Percentiles rank a stretch among this genome's conserved stretches.
Evolutionary conservation across 257 asterid species (phyloP).

Genomic region (Lantana camara): DNA sequence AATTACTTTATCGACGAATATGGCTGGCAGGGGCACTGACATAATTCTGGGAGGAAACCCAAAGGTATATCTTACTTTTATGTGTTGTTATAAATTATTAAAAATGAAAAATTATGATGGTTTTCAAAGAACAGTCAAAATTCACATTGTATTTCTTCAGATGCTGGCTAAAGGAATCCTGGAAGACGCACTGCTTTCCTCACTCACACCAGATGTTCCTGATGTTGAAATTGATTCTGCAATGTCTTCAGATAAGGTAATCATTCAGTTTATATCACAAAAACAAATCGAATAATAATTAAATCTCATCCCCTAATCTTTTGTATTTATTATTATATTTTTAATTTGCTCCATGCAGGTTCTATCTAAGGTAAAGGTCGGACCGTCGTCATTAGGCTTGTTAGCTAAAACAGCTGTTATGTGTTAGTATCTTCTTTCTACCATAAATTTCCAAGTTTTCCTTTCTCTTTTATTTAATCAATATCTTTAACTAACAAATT

Average conservation of each 20-base stretch:
- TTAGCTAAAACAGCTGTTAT: constrained; percentile 80
- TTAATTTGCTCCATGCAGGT: constrained; percentile 51
- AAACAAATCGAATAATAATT: constrained; percentile 13
- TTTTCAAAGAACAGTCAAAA: constrained; percentile 10
- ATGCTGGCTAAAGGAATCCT: constrained; percentile 89
- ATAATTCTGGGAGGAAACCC: constrained; percentile 99
- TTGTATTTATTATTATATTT: too few relatives aligned
- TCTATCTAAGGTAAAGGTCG: constrained; percentile 80
- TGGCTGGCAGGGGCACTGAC: constrained; percentile 99
- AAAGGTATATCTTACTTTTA: constrained; percentile 53
- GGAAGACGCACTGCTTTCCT: constrained; percentile 78
- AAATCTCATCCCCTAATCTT: constrained; percentile 8
- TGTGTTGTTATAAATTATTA: neutral
- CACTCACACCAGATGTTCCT: constrained; percentile 60
- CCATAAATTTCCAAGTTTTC: constrained; percentile 7
- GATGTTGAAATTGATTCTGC: constrained; percentile 62
- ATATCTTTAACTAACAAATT: neutral
- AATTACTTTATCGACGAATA: constrained; percentile 93
- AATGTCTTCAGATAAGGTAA: constrained; percentile 66
- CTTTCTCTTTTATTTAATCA: neutral
- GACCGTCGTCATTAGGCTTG: constrained; percentile 90
- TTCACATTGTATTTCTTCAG: constrained; percentile 41
- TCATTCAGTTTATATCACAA: constrained; percentile 28
- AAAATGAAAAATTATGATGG: neutral
- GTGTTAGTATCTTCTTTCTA: constrained; percentile 56